These are phyloP conservation scores for Xylariaceae sp. DNA, from an alignment of 2,329 filamentous ascomycete genomes.

Conservation along the genomic window DNA sequence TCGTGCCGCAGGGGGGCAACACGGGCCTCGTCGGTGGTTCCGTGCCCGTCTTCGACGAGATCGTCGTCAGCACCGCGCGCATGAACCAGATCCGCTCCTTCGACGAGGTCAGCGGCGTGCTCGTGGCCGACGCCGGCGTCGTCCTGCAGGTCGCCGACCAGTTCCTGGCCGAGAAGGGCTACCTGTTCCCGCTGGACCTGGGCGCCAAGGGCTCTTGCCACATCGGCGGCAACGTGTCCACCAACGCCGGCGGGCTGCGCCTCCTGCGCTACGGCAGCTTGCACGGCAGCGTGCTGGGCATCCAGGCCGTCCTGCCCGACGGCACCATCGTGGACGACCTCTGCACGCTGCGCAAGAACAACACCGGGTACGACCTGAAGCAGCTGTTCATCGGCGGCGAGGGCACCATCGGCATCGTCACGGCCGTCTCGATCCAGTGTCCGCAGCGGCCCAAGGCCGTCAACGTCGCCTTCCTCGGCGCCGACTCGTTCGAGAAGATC, in stretches of 20 bases:
- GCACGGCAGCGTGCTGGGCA: slow-evolving; percentile 84
- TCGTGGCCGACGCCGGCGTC: slow-evolving; percentile 86
- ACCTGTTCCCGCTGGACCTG: slow-evolving; percentile 95
- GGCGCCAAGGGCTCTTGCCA: slow-evolving; percentile 97
- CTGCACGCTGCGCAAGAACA: slow-evolving; percentile 88
- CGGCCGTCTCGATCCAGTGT: slow-evolving; percentile 81
- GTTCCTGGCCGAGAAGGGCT: slow-evolving; percentile 72
- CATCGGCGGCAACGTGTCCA: slow-evolving; percentile 91
- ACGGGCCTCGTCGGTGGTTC: slow-evolving; percentile 93
- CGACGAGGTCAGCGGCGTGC: slow-evolving; percentile 83
- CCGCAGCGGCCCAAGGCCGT: slow-evolving; percentile 81
- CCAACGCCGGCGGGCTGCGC: slow-evolving; percentile 88
- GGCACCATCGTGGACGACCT: slow-evolving; percentile 90
- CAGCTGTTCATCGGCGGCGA: slow-evolving; percentile 86
- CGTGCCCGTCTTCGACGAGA: slow-evolving; percentile 96
- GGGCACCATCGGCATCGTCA: slow-evolving; percentile 92
- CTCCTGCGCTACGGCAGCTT: slow-evolving; percentile 89
- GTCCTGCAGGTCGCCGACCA: slow-evolving; percentile 86
- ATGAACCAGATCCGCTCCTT: slow-evolving; percentile 92
- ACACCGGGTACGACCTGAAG: slow-evolving; percentile 85
- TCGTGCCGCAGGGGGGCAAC: slow-evolving; percentile 96
- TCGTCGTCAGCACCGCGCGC: slow-evolving; percentile 81
- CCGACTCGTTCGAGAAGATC: slow-evolving; percentile 85
- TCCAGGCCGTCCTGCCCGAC: slow-evolving; percentile 90
- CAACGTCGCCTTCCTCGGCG: slow-evolving; percentile 91